Evolutionary conservation across 139 green algal species (phyloP), one percentile per base, ranked within the genome.

Genomic region (Chlamydomonas eustigma): DNA sequence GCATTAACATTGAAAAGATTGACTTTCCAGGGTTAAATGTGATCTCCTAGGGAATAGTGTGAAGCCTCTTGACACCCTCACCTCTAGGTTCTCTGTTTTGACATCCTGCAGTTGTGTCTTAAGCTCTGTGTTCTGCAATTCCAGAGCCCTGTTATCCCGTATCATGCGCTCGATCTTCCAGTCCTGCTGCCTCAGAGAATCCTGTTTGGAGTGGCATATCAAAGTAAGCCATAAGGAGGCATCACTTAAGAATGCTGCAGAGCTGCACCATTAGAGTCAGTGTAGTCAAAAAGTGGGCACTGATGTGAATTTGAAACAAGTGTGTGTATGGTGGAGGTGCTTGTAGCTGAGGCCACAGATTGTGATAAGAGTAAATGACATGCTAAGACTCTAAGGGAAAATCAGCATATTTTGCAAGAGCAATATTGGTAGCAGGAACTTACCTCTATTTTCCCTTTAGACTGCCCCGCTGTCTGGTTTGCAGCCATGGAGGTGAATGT

Each of bases 91-190:
- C 83, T 92, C 88, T 38, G 81, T 71, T 51, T 84, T 85, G 32
- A 89, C 51, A 4, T 80, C 50, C 52, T 88, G 63, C 64, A 85
- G 31, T 22, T 86, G 71, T 52, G 76, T 81, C 1, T 83, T 72
- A 58, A 88, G 73, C 69, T 89, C 83, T 36, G 71, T 74, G 78
- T 89, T 88, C 8, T 76, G 73, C 44, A 82, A 50, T 74, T 90
- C 87, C 38, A 90, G 81, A 3, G 83, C 81, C 12, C 79, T 69
- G 58, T 91, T 90, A 25, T 88, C 83, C 36, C 82, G 79, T 2
- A 70, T 86, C 25, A 89, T 67, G 3, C 80, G 83, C 79, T 90
- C 85, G 67, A 90, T 85, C 86, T 89, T 90, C 83, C 83, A 88
- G 2, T 87, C 81, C 50, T 83, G 79, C 81, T 90, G 86, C 33